Evolutionary conservation across 1,284 basidiomycete species (phyloP).

Genomic region (Cerrena zonata): DNA sequence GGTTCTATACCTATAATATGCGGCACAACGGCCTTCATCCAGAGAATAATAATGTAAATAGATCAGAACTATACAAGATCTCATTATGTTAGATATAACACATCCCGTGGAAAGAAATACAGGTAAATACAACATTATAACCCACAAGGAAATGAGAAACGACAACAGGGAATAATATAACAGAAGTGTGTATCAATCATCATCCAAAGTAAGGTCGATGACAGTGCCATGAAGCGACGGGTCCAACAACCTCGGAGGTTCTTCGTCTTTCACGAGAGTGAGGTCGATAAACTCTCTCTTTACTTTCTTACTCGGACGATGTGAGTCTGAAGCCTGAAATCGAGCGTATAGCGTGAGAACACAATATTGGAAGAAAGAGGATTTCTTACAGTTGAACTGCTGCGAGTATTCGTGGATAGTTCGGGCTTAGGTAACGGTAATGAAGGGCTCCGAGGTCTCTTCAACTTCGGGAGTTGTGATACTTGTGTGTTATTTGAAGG

Average conservation of each 20-base stretch:
- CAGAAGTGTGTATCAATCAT: too few species aligned
- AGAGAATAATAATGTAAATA: too few species aligned
- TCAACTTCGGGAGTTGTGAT: not conserved
- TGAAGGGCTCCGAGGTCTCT: not conserved
- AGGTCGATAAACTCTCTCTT: slow-evolving; percentile 5
- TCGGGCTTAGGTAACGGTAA: not conserved
- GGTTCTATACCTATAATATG: too few species aligned
- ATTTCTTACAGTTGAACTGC: not conserved
- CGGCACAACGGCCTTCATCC: too few species aligned
- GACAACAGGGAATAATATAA: too few species aligned
- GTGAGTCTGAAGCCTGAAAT: not conserved
- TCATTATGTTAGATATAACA: too few species aligned
- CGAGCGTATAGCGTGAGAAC: not conserved
- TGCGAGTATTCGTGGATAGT: not conserved
- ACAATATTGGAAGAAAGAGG: not conserved
- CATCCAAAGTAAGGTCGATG: slow-evolving; percentile 6
- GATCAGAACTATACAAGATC: too few species aligned
- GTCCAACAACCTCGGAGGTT: not conserved
- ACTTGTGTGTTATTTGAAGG: not conserved
- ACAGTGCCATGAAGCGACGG: not conserved
- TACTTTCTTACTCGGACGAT: not conserved
- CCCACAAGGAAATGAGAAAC: too few species aligned
- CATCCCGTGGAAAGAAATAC: too few species aligned
- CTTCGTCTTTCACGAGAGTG: slow-evolving; percentile 2
- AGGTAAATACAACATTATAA: too few species aligned